Conservation (phyloP, 148 eudicot genomes). For the Silene latifolia region DNA sequence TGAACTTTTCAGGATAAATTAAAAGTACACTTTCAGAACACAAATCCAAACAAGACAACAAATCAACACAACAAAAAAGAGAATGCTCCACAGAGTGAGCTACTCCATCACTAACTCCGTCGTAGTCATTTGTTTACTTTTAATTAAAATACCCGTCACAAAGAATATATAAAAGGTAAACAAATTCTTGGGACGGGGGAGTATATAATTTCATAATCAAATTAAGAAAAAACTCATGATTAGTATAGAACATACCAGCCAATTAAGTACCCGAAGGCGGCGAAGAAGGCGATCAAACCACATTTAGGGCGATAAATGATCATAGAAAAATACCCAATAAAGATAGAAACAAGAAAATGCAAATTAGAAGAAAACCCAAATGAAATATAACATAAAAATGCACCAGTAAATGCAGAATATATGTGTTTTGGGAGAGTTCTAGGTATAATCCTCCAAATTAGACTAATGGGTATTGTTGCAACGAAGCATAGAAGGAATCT, state of each 20-base stretch:
- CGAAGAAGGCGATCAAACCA: slow-evolving; percentile 70
- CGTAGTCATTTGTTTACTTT: no score
- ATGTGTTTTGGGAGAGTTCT: slow-evolving; percentile 63
- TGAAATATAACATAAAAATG: slow-evolving; percentile 60
- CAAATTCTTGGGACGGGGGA: no score
- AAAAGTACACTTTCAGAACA: no score
- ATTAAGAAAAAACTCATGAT: neutral
- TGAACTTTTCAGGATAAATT: neutral
- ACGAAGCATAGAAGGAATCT: slow-evolving; percentile 69
- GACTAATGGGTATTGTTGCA: slow-evolving; percentile 77
- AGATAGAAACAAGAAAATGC: slow-evolving; percentile 76
- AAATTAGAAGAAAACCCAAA: slow-evolving; percentile 85
- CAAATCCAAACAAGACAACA: no score
- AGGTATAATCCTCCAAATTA: slow-evolving; percentile 65
- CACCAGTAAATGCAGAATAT: slow-evolving; percentile 67
- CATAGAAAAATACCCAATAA: slow-evolving; percentile 70
- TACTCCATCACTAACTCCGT: no score
- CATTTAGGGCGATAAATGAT: slow-evolving; percentile 52
- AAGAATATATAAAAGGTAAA: no score
- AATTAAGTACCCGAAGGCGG: slow-evolving; percentile 76
- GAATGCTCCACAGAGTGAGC: no score
- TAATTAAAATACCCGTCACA: no score
- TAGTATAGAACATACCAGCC: slow-evolving; percentile 18
- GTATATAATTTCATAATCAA: neutral
- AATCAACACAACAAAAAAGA: no score